Conservation (phyloP, 2,329 filamentous ascomycete genomes). For the Aspergillus viridinutans region DNA sequence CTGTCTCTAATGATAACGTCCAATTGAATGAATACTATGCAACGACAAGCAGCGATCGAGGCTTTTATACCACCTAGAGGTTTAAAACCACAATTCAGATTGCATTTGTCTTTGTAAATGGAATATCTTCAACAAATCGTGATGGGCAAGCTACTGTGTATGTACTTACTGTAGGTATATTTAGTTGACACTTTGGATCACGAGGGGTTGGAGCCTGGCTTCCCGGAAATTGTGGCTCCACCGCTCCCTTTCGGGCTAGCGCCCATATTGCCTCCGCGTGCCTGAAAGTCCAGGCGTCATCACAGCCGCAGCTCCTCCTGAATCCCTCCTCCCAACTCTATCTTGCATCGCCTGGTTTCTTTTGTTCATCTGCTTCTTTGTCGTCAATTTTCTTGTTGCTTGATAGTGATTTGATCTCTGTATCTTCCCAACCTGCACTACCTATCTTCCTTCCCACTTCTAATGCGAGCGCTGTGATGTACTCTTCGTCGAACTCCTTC, state of each 20-base stretch:
- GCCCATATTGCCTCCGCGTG: slow-evolving; percentile 22
- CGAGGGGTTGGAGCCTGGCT: not conserved
- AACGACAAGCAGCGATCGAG: not conserved
- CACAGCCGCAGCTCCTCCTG: slow-evolving; percentile 22
- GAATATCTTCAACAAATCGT: not conserved
- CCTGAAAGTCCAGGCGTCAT: slow-evolving; percentile 25
- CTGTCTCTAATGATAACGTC: not conserved
- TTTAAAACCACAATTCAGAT: not conserved
- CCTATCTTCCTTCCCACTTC: not conserved
- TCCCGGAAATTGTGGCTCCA: slow-evolving; percentile 1
- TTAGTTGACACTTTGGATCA: not conserved
- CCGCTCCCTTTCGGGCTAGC: slow-evolving; percentile 15
- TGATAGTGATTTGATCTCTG: not conserved
- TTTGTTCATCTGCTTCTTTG: slow-evolving; percentile 18
- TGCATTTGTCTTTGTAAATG: not conserved
- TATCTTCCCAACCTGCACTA: not conserved
- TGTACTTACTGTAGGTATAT: slow-evolving; percentile 1
- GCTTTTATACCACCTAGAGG: not conserved
- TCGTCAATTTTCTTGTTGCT: not conserved
- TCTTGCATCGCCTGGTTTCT: slow-evolving; percentile 11
- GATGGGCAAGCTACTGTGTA: not conserved
- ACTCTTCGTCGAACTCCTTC: slow-evolving; percentile 82
- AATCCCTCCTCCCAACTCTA: not conserved
- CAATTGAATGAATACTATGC: not conserved
- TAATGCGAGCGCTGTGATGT: slow-evolving; percentile 59